phyloP scores from a whole-genome alignment of 208 protist genomes.

The Acanthamoeba culbertsoni region DNA sequence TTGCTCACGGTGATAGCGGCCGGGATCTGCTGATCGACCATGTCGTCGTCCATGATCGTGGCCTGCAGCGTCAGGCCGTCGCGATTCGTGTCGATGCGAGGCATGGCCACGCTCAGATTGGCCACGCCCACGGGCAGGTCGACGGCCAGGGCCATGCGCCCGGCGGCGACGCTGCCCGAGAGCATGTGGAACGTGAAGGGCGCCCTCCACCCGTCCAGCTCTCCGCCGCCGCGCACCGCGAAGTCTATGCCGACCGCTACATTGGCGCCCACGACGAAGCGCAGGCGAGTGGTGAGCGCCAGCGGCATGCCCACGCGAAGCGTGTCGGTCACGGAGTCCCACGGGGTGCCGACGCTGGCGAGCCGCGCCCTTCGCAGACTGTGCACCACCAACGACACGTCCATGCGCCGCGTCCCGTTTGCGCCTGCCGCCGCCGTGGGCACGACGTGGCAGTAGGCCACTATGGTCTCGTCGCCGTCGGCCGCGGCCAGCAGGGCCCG shows the following conservation, averaged over 20 bases:
- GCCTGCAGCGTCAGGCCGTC: background rate
- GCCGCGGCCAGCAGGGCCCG: background rate
- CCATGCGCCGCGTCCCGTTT: background rate
- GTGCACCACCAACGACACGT: background rate
- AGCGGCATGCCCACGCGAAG: background rate
- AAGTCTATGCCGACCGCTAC: background rate
- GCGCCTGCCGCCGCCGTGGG: too few species aligned
- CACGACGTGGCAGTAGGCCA: background rate
- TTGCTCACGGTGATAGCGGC: background rate
- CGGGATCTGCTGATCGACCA: background rate
- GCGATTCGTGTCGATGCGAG: background rate
- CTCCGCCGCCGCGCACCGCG: background rate
- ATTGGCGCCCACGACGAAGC: background rate
- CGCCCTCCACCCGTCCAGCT: background rate
- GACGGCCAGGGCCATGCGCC: background rate
- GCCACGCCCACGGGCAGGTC: background rate
- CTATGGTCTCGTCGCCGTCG: background rate
- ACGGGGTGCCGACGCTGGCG: background rate
- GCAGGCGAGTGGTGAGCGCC: background rate
- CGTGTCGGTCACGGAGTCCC: background rate
- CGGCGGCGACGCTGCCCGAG: background rate
- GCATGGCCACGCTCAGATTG: background rate
- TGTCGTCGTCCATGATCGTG: background rate
- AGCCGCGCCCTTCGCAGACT: background rate
- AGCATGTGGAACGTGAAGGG: slow-evolving; percentile 27